Base-by-base conservation (phyloP, 192 early-diverging fungal species). In the Physocladia obscura region DNA sequence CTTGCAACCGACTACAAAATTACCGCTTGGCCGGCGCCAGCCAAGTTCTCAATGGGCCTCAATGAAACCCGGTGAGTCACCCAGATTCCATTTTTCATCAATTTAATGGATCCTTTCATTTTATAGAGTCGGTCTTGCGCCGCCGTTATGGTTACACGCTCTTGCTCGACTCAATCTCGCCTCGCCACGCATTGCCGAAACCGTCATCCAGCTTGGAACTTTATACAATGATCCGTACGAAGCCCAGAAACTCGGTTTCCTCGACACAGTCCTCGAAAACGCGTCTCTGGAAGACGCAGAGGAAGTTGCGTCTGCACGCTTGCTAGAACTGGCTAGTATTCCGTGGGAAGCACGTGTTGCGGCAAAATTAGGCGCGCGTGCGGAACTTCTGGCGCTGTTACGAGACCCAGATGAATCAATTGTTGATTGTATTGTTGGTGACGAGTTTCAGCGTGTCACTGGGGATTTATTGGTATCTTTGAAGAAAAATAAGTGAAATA, bases 1-100 rank as follows among this genome's bases (percentile, higher is more conserved):
- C n/a, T 79, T n/a, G 60, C 60, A 31, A 69, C 62, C 51, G 77
- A 79, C 55, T 35, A 50, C 57, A 38, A 77, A 32, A 67, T 79
- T 5, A 71, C 57, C n/a, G 17, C 65, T 4, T 15, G 17, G 39
- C 36, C 32, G 4, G 44, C 21, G 38, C 27, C 8, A 4, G 51
- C 49, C 2, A 29, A 52, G 36, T 71, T 62, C 49, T 27, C 29
- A 0, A 77, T 77, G 76, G 76, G 76, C 0, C 55, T 77, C 13
- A 77, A 72, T 27, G 76, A 77, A 38, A 64, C 70, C 8, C n/a
- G 61, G 70, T 72, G 50, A 32, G 47, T 27, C 19, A 21, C 1
- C 21, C 0, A 6, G 47, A 19, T 0, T 1, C 19, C 0, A 13
- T 22, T n/a, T 49, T 55, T 11, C 8, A 17, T 13, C 11, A 24